Conservation (phyloP, 352 stramenopile species). For the Pythium dissotocum region DNA sequence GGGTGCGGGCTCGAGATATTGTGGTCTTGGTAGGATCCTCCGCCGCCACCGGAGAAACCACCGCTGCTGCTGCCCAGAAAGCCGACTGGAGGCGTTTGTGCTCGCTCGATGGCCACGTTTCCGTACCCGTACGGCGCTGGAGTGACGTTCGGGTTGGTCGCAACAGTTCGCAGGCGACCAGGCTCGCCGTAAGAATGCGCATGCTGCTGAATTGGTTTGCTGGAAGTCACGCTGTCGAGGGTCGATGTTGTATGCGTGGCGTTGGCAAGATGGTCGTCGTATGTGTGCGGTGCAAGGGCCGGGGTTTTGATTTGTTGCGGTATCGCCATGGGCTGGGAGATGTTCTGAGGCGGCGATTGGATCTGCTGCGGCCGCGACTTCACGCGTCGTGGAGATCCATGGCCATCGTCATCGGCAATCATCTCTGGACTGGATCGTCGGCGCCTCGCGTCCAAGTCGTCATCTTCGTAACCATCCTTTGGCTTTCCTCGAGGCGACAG, state of each 20-base stretch:
- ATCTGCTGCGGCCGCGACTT: conserved; percentile 16
- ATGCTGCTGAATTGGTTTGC: conserved; percentile 40
- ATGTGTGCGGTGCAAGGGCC: conserved; percentile 13
- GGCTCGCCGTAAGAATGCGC: conserved; percentile 75
- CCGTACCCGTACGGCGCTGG: conserved; percentile 74
- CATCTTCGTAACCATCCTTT: not conserved
- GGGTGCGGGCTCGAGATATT: conserved; percentile 27
- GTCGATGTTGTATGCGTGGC: conserved; percentile 22
- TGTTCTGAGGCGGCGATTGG: conserved; percentile 37
- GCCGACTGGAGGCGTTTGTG: conserved; percentile 15
- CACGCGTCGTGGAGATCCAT: not conserved
- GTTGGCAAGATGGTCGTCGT: conserved; percentile 27
- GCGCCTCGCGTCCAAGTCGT: conserved; percentile 20
- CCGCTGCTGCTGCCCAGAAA: conserved; percentile 17
- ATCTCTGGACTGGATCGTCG: conserved; percentile 46
- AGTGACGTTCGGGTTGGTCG: conserved; percentile 63
- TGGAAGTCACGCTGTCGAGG: conserved; percentile 22
- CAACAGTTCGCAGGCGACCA: conserved; percentile 40
- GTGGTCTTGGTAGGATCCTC: conserved; percentile 47
- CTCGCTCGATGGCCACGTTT: conserved; percentile 68
- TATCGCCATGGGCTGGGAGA: conserved; percentile 85
- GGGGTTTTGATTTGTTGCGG: conserved; percentile 51
- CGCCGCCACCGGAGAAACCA: conserved; percentile 31
- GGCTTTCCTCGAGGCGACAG: not conserved
- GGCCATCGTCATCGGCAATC: not conserved